Evolutionary conservation across 345 rosid genomes (phyloP).

Genomic region (Acer yangbiense): DNA sequence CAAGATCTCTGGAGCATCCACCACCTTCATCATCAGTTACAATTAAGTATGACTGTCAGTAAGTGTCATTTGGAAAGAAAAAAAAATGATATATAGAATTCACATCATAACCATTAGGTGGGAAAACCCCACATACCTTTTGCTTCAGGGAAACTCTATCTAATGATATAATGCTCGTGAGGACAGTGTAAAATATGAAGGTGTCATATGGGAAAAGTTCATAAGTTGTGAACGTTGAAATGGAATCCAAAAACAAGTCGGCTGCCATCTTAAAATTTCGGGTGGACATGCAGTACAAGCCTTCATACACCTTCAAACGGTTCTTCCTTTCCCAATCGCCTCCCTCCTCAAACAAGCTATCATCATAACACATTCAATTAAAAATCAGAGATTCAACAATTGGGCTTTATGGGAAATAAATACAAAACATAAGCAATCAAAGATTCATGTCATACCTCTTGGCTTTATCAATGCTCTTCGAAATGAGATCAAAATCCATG

Average conservation of each 20-base stretch:
- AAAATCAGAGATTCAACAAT: background rate
- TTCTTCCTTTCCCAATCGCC: slow-evolving; percentile 99
- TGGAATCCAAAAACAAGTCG: slow-evolving; percentile 85
- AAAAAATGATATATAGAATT: background rate
- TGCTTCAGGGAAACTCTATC: slow-evolving; percentile 97
- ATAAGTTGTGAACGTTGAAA: slow-evolving; percentile 97
- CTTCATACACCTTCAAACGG: slow-evolving; percentile 95
- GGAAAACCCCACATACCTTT: slow-evolving; percentile 55
- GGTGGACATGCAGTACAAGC: slow-evolving; percentile 89
- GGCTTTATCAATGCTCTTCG: slow-evolving; percentile 97
- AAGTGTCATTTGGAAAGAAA: background rate
- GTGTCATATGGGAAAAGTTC: slow-evolving; percentile 95
- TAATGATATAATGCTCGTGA: slow-evolving; percentile 89
- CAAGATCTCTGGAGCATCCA: slow-evolving; percentile 99
- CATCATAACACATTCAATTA: slow-evolving; percentile 17
- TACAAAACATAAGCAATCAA: slow-evolving; percentile 1
- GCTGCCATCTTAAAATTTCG: slow-evolving; percentile 93
- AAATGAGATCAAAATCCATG: slow-evolving; percentile 93
- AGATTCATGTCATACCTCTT: slow-evolving; percentile 55
- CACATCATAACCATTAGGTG: slow-evolving; percentile 14
- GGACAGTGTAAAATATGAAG: slow-evolving; percentile 94
- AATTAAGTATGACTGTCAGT: background rate
- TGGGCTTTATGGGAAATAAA: slow-evolving; percentile 8
- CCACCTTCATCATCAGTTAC: slow-evolving; percentile 61
- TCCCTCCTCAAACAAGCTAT: slow-evolving; percentile 98